These are phyloP conservation scores for Phytophthora pinifolia DNA, from an alignment of 352 stramenopile species.

Conservation along the genomic window DNA sequence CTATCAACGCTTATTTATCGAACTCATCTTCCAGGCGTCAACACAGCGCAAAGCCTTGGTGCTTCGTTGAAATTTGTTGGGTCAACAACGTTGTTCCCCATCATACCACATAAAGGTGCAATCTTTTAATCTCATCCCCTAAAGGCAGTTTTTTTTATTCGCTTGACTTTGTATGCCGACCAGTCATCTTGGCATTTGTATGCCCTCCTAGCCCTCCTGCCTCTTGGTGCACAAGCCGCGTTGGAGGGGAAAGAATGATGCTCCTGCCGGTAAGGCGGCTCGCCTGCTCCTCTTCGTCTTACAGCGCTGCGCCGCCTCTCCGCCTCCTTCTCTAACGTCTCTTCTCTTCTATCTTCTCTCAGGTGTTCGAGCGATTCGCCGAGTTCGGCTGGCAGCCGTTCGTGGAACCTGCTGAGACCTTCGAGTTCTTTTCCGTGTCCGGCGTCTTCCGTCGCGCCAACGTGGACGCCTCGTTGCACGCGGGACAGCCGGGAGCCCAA, in stretches of 20 bases:
- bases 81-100: too few relatives aligned
- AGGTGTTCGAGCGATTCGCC: slow-evolving; percentile 80
- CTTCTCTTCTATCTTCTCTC: background rate
- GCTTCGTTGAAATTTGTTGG: too few relatives aligned
- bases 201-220: slow-evolving; percentile 4
- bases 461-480: slow-evolving; percentile 57
- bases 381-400: slow-evolving; percentile 80
- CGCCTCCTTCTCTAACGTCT: slow-evolving; percentile 1
- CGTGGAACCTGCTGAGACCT: slow-evolving; percentile 79
- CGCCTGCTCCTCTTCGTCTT: background rate
- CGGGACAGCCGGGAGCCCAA: slow-evolving; percentile 29
- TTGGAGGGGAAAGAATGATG: slow-evolving; percentile 43
- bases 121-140: slow-evolving; percentile 4
- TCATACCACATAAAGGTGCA: background rate
- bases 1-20: slow-evolving; percentile 21
- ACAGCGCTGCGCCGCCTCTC: background rate
- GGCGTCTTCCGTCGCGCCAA: slow-evolving; percentile 69
- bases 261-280: slow-evolving; percentile 37
- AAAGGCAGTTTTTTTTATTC: slow-evolving; percentile 3
- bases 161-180: slow-evolving; percentile 16
- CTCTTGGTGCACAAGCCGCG: slow-evolving; percentile 31
- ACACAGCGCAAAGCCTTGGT: background rate
- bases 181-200: slow-evolving; percentile 8
- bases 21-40: background rate
- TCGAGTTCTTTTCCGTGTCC: slow-evolving; percentile 83